Evolutionary conservation across 768 basidiomycete genomes (phyloP), one percentile per base, ranked within the genome.

Genomic region (Amylocystis lapponica): DNA sequence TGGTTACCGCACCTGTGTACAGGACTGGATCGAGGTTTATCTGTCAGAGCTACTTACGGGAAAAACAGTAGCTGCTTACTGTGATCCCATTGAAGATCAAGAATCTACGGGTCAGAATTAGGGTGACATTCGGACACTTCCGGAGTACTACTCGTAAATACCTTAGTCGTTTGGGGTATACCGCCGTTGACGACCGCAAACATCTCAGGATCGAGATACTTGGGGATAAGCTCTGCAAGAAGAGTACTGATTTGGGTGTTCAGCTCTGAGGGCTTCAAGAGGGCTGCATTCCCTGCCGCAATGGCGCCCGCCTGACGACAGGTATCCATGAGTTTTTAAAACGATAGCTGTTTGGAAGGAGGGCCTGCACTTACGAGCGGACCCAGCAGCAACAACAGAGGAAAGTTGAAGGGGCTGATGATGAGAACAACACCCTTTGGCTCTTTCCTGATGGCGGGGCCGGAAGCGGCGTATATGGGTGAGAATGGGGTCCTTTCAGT

Each of bases 361-460:
- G 17, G 32, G 19, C n/a, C 8, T 12, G 19, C 8, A 59, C 74
- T 17, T 46, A 83, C 83, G 49, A 90, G 47, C 11, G 83, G 83
- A 1, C 69, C 65, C 7, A 86, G 27, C 0, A 72, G 59, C 39
- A 84, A 60, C 68, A 71, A 82, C 10, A 86, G 45, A 0, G 85
- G 86, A 53, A 82, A 87, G 60, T 86, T 87, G 72, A 84, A 87
- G 1, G 84, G 83, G 26, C 68, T 70, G 46, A 88, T 83, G 53
- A 85, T 74, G 40, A 86, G 65, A 1, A 83, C 72, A 21, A 79
- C 73, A 2, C 86, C 86, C 59, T 90, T 91, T 29, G 89, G 71
- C 52, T 86, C 84, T 52, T 86, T 84, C 45, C 76, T 70, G 4
- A 86, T 70, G 11, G 72, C 67, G 1, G 87, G 86, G 8, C 71